Base-by-base conservation (phyloP, 305 asterid species). In the Andrographis paniculata region DNA sequence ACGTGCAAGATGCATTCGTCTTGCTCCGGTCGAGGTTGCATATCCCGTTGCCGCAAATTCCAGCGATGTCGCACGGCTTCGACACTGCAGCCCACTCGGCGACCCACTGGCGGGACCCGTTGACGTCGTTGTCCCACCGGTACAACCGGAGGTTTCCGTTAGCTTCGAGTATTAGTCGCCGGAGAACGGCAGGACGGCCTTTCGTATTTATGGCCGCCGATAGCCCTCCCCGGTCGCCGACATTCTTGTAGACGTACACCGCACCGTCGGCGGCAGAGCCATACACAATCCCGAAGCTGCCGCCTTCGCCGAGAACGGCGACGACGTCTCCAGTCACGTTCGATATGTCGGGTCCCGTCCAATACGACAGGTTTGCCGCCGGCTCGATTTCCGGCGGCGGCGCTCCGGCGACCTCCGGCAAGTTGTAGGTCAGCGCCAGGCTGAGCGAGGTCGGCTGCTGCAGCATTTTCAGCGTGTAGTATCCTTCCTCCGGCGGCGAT, bases 341-440 rank as follows among this genome's bases (percentile, higher is more conserved):
- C 2, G 94, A 87, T 46, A 77, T 77, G 21, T 87, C 88, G 17
- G 95, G 95, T 15, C 78, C 92, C 0, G 76, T 46, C 97, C 95
- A 84, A 56, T 84, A 84, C 1, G 94, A 75, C 33, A 73, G 53
- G 59, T 84, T 87, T 4, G 78, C 46, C 7, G 56, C 52, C 6
- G 71, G 59, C 5, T 74, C 82, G 61, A 13, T 58, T 37, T 6
- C 53, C 6, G 27, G 44, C 73, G n/a, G n/a, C n/a, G n/a, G n/a
- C n/a, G n/a, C n/a, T n/a, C n/a, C n/a, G n/a, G n/a, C n/a, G n/a
- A 28, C 38, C 42, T 75, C 80, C 0, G 92, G 80, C 12, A 79
- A 55, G 48, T 75, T 84, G 73, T 77, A 84, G 31, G 92, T 68
- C 52, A 87, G 71, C 5, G 71, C 86, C 1, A 81, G 91, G 64